Conservation (phyloP, 148 eudicot genomes). For the Vaccinium myrtillus region DNA sequence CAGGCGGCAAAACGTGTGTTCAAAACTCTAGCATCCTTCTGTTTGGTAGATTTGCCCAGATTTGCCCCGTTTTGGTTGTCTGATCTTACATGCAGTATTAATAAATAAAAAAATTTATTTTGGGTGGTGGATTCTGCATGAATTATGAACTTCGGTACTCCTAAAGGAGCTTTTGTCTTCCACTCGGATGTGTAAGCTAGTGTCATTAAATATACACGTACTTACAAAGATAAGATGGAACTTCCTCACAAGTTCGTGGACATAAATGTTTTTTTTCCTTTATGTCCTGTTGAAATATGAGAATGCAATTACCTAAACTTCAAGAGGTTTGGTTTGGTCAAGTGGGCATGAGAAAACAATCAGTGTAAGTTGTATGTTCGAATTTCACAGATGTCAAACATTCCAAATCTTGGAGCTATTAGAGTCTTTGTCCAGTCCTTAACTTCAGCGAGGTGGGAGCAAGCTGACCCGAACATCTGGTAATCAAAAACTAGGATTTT, state of each 20-base stretch:
- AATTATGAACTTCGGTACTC: slow-evolving; percentile 6
- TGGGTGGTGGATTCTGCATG: neutral
- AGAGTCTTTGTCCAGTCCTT: no score
- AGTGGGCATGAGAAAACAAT: no score
- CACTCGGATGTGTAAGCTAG: neutral
- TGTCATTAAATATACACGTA: neutral
- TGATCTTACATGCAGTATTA: neutral
- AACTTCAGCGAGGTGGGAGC: no score
- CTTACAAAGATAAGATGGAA: no score
- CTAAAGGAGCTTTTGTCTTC: slow-evolving; percentile 13
- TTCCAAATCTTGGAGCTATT: no score
- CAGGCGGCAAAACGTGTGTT: neutral
- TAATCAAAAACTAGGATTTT: no score
- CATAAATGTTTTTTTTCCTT: neutral
- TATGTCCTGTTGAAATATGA: neutral
- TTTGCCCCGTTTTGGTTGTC: neutral
- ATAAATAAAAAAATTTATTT: neutral
- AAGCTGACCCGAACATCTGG: no score
- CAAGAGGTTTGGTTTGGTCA: no score
- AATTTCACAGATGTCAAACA: no score
- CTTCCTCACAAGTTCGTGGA: neutral
- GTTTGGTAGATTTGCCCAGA: slow-evolving; percentile 10
- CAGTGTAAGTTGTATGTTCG: no score
- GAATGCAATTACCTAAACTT: no score
- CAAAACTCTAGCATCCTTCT: neutral